Conservation (phyloP, 768 basidiomycete genomes). For the Antrodiella citrinella region DNA sequence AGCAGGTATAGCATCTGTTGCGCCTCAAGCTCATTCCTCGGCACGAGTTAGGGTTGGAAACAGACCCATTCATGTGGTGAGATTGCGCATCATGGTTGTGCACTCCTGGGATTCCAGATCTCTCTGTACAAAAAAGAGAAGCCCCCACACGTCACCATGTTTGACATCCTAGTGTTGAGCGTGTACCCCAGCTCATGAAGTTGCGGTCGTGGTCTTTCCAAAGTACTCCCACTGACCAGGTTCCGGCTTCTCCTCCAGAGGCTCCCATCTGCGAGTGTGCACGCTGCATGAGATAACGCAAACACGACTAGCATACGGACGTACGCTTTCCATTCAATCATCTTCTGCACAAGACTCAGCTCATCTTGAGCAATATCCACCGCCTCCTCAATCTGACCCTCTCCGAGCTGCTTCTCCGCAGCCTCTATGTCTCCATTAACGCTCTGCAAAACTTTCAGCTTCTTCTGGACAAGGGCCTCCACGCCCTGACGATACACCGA, state of each 20-base stretch:
- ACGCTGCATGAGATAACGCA: neutral
- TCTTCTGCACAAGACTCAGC: constrained; percentile 63
- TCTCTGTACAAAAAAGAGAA: too few relatives aligned
- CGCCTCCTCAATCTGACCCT: constrained; percentile 84
- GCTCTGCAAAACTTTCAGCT: constrained; percentile 63
- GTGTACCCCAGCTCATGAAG: constrained; percentile 20
- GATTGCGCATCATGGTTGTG: too few relatives aligned
- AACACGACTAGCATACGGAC: constrained; percentile 27
- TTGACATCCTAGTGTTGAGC: too few relatives aligned
- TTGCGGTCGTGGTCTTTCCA: constrained; percentile 42
- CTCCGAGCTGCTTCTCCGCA: constrained; percentile 70
- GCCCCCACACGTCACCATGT: too few relatives aligned
- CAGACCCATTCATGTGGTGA: too few relatives aligned
- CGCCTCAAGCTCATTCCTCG: too few relatives aligned
- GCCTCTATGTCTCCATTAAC: constrained; percentile 57
- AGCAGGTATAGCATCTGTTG: too few relatives aligned
- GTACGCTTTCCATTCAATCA: constrained; percentile 96
- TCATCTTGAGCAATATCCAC: constrained; percentile 80
- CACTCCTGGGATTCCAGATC: too few relatives aligned
- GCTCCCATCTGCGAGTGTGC: constrained; percentile 58
- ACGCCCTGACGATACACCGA: constrained; percentile 87
- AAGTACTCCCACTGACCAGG: constrained; percentile 86
- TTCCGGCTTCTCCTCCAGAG: constrained; percentile 72
- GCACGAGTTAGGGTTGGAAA: too few relatives aligned
- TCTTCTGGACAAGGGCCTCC: constrained; percentile 76